phyloP scores from a whole-genome alignment of 768 basidiomycete genomes.

The Boletus subcaerulescens region DNA sequence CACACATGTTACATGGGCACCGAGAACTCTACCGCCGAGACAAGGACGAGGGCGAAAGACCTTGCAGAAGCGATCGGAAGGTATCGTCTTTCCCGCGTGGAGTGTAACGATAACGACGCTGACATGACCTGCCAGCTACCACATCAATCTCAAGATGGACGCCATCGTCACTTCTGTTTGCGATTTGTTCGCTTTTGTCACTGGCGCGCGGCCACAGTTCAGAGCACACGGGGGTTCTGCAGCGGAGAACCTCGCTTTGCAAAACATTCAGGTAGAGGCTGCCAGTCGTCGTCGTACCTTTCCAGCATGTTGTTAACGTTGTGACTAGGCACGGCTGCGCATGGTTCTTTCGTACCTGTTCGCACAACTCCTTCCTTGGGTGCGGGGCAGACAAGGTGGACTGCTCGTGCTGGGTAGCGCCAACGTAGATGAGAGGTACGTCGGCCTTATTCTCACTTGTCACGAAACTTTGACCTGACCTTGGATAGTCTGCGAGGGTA shows the following conservation, averaged over 20 bases:
- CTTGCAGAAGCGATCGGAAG: conserved; percentile 88
- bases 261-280: conserved; percentile 82
- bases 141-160: conserved; percentile 96
- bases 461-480: not conserved
- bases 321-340: conserved; percentile 71
- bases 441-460: not conserved
- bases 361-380: conserved; percentile 92
- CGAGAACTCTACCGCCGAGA: conserved; percentile 89
- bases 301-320: not conserved
- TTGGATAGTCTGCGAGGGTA: conserved; percentile 82
- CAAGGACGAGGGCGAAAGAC: conserved; percentile 80
- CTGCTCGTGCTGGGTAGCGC: conserved; percentile 95
- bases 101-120: not conserved
- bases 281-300: not conserved
- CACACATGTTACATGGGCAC: conserved; percentile 99
- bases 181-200: conserved; percentile 80
- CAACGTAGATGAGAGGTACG: conserved; percentile 94
- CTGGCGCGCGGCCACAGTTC: conserved; percentile 70
- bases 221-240: conserved; percentile 80
- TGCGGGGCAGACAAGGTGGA: conserved; percentile 77
- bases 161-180: conserved; percentile 79
- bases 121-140: conserved; percentile 58
- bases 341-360: conserved; percentile 97
- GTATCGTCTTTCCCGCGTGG: conserved; percentile 37
- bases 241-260: conserved; percentile 93